These are phyloP conservation scores for Bryoerythrophyllum caledonicum DNA, from an alignment of 225 moss, liverwort and hornwort genomes.

Conservation along the genomic window DNA sequence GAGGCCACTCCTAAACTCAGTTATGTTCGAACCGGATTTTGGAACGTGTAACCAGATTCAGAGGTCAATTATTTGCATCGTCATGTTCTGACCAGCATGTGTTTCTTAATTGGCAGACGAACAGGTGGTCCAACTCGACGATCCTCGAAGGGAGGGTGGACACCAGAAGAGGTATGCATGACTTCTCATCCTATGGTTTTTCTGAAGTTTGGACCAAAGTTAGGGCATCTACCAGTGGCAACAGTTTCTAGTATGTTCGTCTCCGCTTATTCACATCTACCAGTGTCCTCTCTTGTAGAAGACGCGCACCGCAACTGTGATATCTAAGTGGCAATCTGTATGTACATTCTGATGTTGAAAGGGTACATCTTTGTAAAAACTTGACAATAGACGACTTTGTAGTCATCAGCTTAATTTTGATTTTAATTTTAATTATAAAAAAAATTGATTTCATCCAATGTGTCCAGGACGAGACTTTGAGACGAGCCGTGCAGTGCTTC, in stretches of 20 bases:
- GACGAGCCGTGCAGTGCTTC: slow-evolving; percentile 78
- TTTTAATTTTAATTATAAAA: no score
- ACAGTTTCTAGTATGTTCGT: not conserved
- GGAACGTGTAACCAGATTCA: not conserved
- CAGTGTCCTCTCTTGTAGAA: rapidly evolving
- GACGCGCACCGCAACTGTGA: not conserved
- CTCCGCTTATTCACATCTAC: no score
- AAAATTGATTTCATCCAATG: not conserved
- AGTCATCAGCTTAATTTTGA: no score
- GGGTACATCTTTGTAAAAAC: no score
- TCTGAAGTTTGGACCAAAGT: no score
- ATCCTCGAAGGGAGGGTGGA: slow-evolving; percentile 99
- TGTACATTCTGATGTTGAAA: not conserved
- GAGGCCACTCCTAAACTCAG: no score
- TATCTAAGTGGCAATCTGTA: no score
- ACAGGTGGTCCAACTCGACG: slow-evolving; percentile 97
- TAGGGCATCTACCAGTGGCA: not conserved
- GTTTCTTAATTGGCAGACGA: slow-evolving; percentile 52
- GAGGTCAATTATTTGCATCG: no score
- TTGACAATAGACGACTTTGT: not conserved
- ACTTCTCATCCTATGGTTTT: no score
- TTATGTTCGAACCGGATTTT: no score
- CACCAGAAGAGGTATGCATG: slow-evolving; percentile 77
- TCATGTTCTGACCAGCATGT: slow-evolving; percentile 6
- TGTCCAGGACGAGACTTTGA: slow-evolving; percentile 71